Evolutionary conservation across 495 filamentous ascomycete genomes (phyloP), one percentile per base, ranked within the genome.

Genomic region (Lichina pygmaea): DNA sequence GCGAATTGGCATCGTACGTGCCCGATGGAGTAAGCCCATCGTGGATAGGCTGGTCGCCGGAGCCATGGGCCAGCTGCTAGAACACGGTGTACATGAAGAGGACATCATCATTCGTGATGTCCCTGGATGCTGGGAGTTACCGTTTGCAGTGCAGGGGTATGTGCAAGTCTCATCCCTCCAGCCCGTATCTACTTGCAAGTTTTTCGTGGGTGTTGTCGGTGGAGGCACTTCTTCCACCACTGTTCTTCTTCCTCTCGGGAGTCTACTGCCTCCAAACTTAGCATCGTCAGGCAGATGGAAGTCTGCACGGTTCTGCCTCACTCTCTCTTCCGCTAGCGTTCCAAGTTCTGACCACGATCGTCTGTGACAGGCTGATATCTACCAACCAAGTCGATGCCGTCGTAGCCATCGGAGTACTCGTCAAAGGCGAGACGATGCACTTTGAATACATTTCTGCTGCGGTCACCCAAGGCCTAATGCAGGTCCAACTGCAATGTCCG

Each of bases 351-450:
- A 75, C 7, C 60, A 68, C 15, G 78, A 84, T 54, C 63, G 83
- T 17, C 60, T 61, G 7, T 17, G 8, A 10, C 38, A 48, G 51
- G 48, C 55, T 41, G 42, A 54, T 40, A 37, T 62, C 4, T 49
- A 52, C 8, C 46, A 49, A 6, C 52, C 62, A 8, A 50, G 61
- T 0, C 66, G 62, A 45, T 56, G 86, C 91, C 36, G 71, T 95
- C 43, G 81, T 97, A 48, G 85, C 89, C 46, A 85, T 97, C 51
- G 89, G 89, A 42, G 86, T 92, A 38, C 70, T 97, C 31, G 93
- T 97, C 59, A 97, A 97, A 64, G 89, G 89, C 51, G 80, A 91
- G 56, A 97, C 89, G 13, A 93, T 92, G 80, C 89, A 97, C 58
- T 95, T 95, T 53, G 86, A 97, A 60, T 93, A 94, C 58, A 94